Evolutionary conservation across 2,329 filamentous ascomycete species (phyloP), one percentile per base, ranked within the genome.

Genomic region (Fusarium multiceps): DNA sequence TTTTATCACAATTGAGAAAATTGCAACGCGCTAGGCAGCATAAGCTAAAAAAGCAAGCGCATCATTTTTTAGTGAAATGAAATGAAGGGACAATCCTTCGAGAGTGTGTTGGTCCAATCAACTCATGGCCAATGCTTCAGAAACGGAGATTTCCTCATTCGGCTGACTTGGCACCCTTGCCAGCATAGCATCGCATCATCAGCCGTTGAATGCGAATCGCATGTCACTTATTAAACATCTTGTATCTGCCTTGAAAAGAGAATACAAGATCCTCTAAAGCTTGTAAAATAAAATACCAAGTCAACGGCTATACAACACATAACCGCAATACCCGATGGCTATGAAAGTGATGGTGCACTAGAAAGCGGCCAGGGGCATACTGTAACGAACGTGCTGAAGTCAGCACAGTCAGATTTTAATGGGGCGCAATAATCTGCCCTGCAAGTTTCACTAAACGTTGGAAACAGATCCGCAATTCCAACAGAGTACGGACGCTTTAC

Each of bases 41-140:
- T 4, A 21, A 40, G 37, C 37, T 47, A 28, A 20, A 28, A n/a
- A n/a, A 41, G 27, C 27, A 34, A 37, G 59, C 37, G n/a, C 14
- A 45, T 20, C 27, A 20, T 28, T 27, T 43, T 32, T 34, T 45
- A 50, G 40, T 40, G 61, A 64, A 64, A 64, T 64, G 45, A 64
- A 21, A 27, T 40, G 34, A 37, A 43, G 30, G n/a, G n/a, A 21
- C 34, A 43, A 64, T 64, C 61, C 59, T 64, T 64, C 25, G 18
- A n/a, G 45, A 21, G 30, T 14, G 28, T 49, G 40, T 11, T 47
- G n/a, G 30, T 13, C 50, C 42, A 64, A 64, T 57, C 12, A 42
- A 3, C 20, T 16, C 4, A 27, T 25, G 13, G 14, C 11, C 42
- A 48, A 34, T 20, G 11, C 21, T n/a, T n/a, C 21, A 28, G 32